These are phyloP conservation scores for Inosperma sp. DNA, from an alignment of 768 basidiomycete species.

Conservation along the genomic window DNA sequence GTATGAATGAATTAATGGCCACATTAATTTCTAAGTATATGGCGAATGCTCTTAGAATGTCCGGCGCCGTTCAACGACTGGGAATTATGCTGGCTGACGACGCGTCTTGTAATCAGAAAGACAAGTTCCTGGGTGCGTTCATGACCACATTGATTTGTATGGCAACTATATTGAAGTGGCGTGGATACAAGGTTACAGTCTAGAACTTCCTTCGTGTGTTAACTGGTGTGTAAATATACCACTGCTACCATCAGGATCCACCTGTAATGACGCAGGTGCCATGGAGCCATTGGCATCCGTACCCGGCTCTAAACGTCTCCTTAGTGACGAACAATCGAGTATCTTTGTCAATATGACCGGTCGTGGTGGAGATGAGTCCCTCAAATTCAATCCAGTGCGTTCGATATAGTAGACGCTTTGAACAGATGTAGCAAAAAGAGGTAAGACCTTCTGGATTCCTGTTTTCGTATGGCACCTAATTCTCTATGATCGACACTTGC, in stretches of 20 bases:
- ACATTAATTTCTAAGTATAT: conserved; percentile 63
- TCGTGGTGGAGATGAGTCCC: conserved; percentile 95
- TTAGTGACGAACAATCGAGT: conserved; percentile 87
- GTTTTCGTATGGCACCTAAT: conserved; percentile 81
- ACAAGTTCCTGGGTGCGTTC: conserved; percentile 89
- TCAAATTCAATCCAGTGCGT: conserved; percentile 97
- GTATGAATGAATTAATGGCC: conserved; percentile 22
- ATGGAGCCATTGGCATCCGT: conserved; percentile 81
- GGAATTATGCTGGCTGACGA: conserved; percentile 99
- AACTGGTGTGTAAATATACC: conserved; percentile 58
- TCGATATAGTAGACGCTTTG: conserved; percentile 98
- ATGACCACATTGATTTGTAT: conserved; percentile 83
- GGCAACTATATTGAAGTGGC: conserved; percentile 96
- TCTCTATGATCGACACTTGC: conserved; percentile 97
- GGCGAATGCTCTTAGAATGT: conserved; percentile 98
- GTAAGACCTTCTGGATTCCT: conserved; percentile 38
- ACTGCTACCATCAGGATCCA: background rate
- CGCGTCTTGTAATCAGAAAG: conserved; percentile 87
- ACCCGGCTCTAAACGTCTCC: conserved; percentile 87
- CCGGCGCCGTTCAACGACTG: conserved; percentile 95
- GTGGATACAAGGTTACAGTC: conserved; percentile 96
- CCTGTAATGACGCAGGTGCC: background rate
- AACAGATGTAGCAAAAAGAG: conserved; percentile 98
- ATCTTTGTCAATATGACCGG: conserved; percentile 98
- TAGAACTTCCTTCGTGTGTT: conserved; percentile 91